Evolutionary conservation across 768 basidiomycete species (phyloP).

Genomic region (Pisolithus albus): DNA sequence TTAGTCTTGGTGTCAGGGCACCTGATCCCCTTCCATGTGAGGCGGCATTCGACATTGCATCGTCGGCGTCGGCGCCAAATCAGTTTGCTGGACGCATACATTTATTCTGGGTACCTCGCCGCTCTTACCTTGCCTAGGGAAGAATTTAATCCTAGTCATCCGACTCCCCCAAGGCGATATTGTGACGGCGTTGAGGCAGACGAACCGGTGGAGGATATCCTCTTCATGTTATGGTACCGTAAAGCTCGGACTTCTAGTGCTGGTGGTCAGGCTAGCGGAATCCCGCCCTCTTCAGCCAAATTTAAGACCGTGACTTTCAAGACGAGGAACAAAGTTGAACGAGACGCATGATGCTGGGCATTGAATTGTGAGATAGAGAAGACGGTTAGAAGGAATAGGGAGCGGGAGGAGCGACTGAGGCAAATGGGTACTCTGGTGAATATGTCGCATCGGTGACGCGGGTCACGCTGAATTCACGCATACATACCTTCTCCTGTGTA

Average conservation of each 20-base stretch:
- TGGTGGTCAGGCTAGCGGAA: slow-evolving; percentile 9
- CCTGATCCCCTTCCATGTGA: slow-evolving; percentile 65
- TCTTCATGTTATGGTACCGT: slow-evolving; percentile 77
- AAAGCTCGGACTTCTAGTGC: slow-evolving; percentile 21
- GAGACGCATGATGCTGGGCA: slow-evolving; percentile 95
- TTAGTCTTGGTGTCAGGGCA: slow-evolving; percentile 71
- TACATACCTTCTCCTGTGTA: neutral
- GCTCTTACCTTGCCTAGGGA: slow-evolving; percentile 55
- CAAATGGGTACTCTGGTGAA: slow-evolving; percentile 54
- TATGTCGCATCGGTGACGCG: slow-evolving; percentile 10
- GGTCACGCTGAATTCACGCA: no score
- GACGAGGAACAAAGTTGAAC: slow-evolving; percentile 77
- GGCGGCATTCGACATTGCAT: slow-evolving; percentile 51
- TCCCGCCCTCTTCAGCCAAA: slow-evolving; percentile 52
- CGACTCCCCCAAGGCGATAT: slow-evolving; percentile 64
- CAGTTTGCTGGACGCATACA: slow-evolving; percentile 66
- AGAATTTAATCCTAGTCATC: slow-evolving; percentile 52
- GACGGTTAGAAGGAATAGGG: slow-evolving; percentile 51
- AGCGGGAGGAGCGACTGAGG: slow-evolving; percentile 60
- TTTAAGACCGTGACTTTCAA: slow-evolving; percentile 60
- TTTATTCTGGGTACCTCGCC: slow-evolving; percentile 83
- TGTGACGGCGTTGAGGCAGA: slow-evolving; percentile 85
- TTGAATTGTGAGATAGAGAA: slow-evolving; percentile 87
- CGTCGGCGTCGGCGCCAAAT: slow-evolving; percentile 48
- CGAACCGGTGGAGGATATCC: slow-evolving; percentile 81